phyloP scores from a whole-genome alignment of 805 yeast species.

The Cephaloascus fragrans region DNA sequence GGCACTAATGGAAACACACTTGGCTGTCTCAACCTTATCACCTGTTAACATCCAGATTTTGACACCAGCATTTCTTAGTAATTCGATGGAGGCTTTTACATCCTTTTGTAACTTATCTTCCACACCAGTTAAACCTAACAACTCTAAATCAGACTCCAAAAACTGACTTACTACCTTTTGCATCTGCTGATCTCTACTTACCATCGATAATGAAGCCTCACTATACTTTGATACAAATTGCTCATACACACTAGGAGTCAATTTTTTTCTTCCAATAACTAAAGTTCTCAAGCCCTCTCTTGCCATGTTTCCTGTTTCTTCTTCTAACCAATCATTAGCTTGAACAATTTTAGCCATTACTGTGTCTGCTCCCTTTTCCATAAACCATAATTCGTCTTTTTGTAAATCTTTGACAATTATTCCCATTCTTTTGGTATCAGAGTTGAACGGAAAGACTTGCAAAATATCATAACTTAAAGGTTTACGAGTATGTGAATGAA shows the following conservation, averaged over 20 bases:
- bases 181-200: constrained; percentile 68
- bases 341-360: constrained; percentile 83
- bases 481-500: constrained; percentile 50
- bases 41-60: constrained; percentile 99
- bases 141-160: constrained; percentile 75
- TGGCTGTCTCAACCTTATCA: constrained; percentile 96
- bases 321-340: constrained; percentile 92
- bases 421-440: constrained; percentile 96
- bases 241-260: constrained; percentile 43
- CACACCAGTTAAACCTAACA: constrained; percentile 92
- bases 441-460: constrained; percentile 87
- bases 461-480: constrained; percentile 54
- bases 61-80: constrained; percentile 90
- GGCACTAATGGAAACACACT: constrained; percentile 95
- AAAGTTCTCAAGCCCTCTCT: constrained; percentile 94
- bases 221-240: constrained; percentile 56
- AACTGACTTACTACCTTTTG: constrained; percentile 55
- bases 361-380: constrained; percentile 93
- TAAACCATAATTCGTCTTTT: constrained; percentile 71
- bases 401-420: constrained; percentile 58
- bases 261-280: constrained; percentile 81
- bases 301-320: constrained; percentile 96
- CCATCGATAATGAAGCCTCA: constrained; percentile 71
- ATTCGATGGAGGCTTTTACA: constrained; percentile 86
- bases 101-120: constrained; percentile 90